Conservation (phyloP, 2,329 filamentous ascomycete species). For the Botrytis deweyae region DNA sequence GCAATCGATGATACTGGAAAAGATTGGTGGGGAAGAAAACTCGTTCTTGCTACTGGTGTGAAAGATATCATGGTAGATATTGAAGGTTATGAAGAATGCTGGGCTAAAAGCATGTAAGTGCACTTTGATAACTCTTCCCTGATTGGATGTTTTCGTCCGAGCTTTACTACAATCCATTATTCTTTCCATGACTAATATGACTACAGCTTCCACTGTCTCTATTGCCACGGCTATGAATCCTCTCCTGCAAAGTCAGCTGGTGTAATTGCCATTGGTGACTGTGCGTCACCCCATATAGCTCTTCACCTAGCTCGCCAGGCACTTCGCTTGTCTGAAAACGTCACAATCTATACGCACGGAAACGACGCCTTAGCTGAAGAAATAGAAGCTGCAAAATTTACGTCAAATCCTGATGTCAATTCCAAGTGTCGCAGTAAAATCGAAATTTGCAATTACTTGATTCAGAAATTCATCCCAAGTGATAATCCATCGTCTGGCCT, state of each 20-base stretch:
- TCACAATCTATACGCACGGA: no score
- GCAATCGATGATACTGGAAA: conserved; percentile 45
- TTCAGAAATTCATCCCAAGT: no score
- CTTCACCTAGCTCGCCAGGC: conserved; percentile 46
- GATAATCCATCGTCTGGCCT: no score
- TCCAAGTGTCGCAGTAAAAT: no score
- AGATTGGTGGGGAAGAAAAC: conserved; percentile 50
- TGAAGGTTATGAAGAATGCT: conserved; percentile 54
- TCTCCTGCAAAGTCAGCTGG: neutral
- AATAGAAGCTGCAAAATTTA: conserved; percentile 20
- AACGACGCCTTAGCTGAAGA: conserved; percentile 40
- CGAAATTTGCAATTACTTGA: no score
- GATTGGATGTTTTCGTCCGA: no score
- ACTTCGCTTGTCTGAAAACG: conserved; percentile 1
- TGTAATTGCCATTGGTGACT: conserved; percentile 19
- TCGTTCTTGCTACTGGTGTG: conserved; percentile 56
- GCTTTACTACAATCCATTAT: no score
- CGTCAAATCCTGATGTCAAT: no score
- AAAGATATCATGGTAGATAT: conserved; percentile 52
- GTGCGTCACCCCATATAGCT: conserved; percentile 38
- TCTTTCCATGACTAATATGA: no score
- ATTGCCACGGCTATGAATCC: conserved; percentile 15
- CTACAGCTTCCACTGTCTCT: conserved; percentile 16
- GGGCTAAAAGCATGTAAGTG: conserved; percentile 19
- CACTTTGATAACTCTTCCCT: no score